These are phyloP conservation scores for Tylopilus sp. DNA, from an alignment of 768 basidiomycete genomes.

Conservation along the genomic window DNA sequence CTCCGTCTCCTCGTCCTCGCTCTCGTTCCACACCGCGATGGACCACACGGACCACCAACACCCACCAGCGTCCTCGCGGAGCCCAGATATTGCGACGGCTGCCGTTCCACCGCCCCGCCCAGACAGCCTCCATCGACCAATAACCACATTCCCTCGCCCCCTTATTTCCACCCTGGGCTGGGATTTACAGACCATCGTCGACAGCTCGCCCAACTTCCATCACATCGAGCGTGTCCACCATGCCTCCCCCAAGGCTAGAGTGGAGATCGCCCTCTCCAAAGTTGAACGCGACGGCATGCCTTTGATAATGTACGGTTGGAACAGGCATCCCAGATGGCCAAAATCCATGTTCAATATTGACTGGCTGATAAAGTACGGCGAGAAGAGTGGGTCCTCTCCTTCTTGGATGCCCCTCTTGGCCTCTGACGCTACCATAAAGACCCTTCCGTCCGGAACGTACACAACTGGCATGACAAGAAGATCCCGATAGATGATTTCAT, in stretches of 20 bases:
- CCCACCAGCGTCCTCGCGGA: constrained; percentile 16
- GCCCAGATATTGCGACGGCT: not conserved
- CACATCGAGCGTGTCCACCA: constrained; percentile 36
- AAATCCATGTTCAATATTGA: constrained; percentile 50
- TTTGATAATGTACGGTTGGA: constrained; percentile 60
- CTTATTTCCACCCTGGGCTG: constrained; percentile 46
- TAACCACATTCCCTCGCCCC: constrained; percentile 1
- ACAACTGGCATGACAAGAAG: constrained; percentile 49
- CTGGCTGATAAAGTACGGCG: constrained; percentile 43
- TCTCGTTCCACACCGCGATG: no score
- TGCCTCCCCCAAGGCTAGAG: constrained; percentile 26
- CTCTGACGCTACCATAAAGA: constrained; percentile 34
- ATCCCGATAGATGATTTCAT: constrained; percentile 56
- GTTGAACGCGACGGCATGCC: constrained; percentile 56
- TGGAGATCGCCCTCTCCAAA: constrained; percentile 33
- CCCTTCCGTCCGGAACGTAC: constrained; percentile 61
- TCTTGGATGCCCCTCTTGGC: not conserved
- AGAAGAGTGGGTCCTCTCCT: constrained; percentile 17
- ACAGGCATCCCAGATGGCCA: constrained; percentile 55
- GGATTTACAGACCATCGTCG: constrained; percentile 44
- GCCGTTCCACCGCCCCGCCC: not conserved
- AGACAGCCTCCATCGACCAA: not conserved
- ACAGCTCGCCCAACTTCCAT: constrained; percentile 39
- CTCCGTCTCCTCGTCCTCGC: no score
- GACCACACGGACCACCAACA: no score